Evolutionary conservation across 75 land plant genomes (phyloP).

Genomic region (Larix kaempferi): DNA sequence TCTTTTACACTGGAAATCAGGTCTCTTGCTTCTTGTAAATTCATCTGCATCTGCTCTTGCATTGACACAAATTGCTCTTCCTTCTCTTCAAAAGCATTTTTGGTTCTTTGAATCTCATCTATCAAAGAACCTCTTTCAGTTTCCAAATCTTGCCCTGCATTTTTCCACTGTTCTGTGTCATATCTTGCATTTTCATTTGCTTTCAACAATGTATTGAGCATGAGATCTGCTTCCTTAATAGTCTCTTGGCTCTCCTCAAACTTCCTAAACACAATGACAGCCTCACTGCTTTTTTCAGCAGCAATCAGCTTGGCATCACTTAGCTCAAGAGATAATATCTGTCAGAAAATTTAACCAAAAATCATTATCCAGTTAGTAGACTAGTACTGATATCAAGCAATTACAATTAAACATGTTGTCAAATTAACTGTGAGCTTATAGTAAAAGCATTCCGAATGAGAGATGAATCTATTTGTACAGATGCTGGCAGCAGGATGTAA

Average conservation of each 20-base stretch:
- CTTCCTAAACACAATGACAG: slow-evolving; percentile 35
- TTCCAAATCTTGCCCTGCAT: slow-evolving; percentile 21
- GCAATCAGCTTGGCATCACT: slow-evolving; percentile 47
- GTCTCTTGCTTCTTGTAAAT: slow-evolving; percentile 17
- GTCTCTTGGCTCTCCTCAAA: slow-evolving; percentile 75
- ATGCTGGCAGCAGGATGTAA: too few species aligned
- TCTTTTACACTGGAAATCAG: slow-evolving; percentile 27
- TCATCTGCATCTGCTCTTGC: slow-evolving; percentile 17
- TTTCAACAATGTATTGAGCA: slow-evolving; percentile 71
- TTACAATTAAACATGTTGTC: neutral
- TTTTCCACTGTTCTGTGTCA: slow-evolving; percentile 38
- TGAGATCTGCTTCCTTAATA: slow-evolving; percentile 73
- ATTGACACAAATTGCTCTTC: slow-evolving; percentile 25
- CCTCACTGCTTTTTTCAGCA: slow-evolving; percentile 58
- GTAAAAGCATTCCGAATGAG: neutral
- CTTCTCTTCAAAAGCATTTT: slow-evolving; percentile 19
- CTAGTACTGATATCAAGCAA: neutral
- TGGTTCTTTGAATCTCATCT: slow-evolving; percentile 35
- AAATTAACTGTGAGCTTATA: neutral
- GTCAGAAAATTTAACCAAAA: neutral
- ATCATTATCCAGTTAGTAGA: neutral
- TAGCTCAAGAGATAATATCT: slow-evolving; percentile 46
- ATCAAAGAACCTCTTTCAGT: slow-evolving; percentile 30
- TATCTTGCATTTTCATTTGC: slow-evolving; percentile 74
- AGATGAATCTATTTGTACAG: too few species aligned